Percentiles rank a stretch among this genome's conserved stretches.
Conservation (phyloP, 148 eudicot genomes). For the Pouteria glomerata region DNA sequence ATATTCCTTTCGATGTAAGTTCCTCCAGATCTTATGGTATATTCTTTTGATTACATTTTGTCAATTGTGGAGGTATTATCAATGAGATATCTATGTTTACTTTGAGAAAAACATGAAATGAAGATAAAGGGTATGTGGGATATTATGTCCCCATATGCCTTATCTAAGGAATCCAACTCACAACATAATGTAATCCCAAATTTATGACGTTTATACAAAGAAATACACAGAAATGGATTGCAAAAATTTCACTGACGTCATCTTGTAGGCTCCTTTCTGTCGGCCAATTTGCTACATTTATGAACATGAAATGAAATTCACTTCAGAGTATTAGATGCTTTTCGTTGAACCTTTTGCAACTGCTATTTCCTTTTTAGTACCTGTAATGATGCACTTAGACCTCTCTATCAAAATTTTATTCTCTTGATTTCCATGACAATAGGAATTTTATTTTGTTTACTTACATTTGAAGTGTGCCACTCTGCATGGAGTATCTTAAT, state of each 20-base stretch:
- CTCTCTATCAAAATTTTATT: no score
- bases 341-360: background rate
- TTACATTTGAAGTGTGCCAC: no score
- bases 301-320: background rate
- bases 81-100: background rate
- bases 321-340: background rate
- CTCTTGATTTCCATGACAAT: no score
- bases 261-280: background rate
- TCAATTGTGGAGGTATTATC: background rate
- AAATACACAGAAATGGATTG: background rate
- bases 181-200: background rate
- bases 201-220: background rate
- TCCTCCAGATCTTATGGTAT: background rate
- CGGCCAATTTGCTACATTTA: background rate
- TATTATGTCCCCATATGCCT: background rate
- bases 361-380: background rate
- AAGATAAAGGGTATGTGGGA: background rate
- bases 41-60: background rate
- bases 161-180: background rate
- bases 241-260: background rate
- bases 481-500: no score
- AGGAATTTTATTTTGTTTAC: no score
- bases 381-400: background rate
- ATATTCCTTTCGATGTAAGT: conserved; percentile 90
- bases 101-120: no score